Base-by-base conservation (phyloP, 495 filamentous ascomycete genomes). In the Cercophora sp. region DNA sequence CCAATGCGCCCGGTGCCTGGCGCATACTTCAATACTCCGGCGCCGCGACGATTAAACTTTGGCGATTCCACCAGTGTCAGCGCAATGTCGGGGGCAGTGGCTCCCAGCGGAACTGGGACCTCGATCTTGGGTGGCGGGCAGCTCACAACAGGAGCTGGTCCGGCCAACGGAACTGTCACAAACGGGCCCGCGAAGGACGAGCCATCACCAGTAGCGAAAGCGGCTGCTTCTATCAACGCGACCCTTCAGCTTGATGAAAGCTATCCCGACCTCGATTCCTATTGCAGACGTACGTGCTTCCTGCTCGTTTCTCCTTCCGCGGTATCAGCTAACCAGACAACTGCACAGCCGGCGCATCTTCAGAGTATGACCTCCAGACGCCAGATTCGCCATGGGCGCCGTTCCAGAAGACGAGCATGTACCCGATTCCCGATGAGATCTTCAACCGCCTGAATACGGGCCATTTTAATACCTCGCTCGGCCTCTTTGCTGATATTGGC, bases 261-360 rank as follows among this genome's bases (percentile, higher is more conserved):
- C 60, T 97, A 88, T 64, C 91, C 91, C 8, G 89, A 94, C 55
- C 74, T 99, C 4, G 93, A 97, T 68, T 86, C 80, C 59, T 96
- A 96, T 69, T 77, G 94, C 57, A 84, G 82, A 64, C 91, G 91
- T 96, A 78, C 77, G 87, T 83, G 42, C 5, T 20, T 45, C 18
- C 9, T 29, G 1, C 13, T n/a, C 2, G 0, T 27, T 5, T 25
- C 26, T 18, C 8, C 15, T 8, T 18, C 16, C 11, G 15, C 55
- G 46, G 3, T 34, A 11, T 20, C 48, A 25, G 32, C 29, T 16
- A 54, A 51, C 41, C 32, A 48, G 26, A 55, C 40, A 53, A 4
- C 50, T 37, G 49, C 29, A 52, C 35, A 66, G 60, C 51, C 84
- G 91, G 96, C 74, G 60, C 85, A 84, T 95, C 90, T 1, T 91